Base-by-base conservation (phyloP, 2,329 filamentous ascomycete genomes). In the Westerdykella sp. region DNA sequence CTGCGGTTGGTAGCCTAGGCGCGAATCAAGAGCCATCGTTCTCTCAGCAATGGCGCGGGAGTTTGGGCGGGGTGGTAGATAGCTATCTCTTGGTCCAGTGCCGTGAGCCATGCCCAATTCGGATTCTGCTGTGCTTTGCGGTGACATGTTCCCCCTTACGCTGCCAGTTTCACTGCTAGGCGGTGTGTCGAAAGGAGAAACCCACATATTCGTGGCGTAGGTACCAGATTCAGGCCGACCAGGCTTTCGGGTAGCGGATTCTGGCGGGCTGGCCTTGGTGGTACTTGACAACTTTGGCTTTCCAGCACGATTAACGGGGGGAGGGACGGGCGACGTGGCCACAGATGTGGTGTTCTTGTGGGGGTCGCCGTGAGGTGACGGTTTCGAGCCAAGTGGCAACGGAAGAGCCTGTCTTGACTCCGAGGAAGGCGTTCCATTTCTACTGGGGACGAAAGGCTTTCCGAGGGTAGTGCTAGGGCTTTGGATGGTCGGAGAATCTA, bases 171-270 rank as follows among this genome's bases (percentile, higher is more conserved):
- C 89, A 53, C 80, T 91, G 53, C 81, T 83, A 0, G 90, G 88
- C 14, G 89, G 89, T 30, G 88, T 95, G 57, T 76, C 89, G 60
- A 96, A 95, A 0, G 91, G 90, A 1, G 91, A 95, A 0, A 81
- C 59, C 40, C 70, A 68, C 25, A 72, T 71, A 34, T 76, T 73
- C 2, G 63, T 58, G 5, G 60, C 42, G 25, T 63, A 60, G 5
- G 49, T 46, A 60, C 57, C 72, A 69, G 47, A 72, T 64, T 59
- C 67, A 36, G 60, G 71, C 28, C 56, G 70, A 28, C 66, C 43
- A 12, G 53, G 56, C 6, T 51, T 35, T 18, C 54, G 60, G 5
- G 49, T 40, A 23, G 49, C 23, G 5, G 50, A 44, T 14, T 65
- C 60, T 5, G 56, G 48, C 3, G 65, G 56, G 28, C 62, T 58